These are phyloP conservation scores for Carex scoparia DNA, from an alignment of 176 grass and related monocot genomes.

Conservation along the genomic window DNA sequence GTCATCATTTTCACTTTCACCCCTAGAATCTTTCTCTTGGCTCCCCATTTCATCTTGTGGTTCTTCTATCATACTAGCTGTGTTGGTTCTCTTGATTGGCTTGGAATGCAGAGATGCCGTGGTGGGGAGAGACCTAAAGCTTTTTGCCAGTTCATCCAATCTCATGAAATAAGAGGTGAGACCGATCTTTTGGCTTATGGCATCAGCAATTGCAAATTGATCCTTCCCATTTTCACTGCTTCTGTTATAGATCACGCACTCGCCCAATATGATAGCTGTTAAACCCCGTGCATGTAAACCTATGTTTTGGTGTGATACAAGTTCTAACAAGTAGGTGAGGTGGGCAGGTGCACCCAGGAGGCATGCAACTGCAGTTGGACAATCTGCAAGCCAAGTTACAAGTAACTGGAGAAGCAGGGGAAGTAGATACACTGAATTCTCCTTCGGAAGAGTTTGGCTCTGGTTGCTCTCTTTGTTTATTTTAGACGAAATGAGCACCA, in stretches of 20 bases:
- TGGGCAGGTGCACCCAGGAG: slow-evolving; percentile 65
- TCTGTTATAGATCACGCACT: slow-evolving; percentile 78
- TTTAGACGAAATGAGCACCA: slow-evolving; percentile 62
- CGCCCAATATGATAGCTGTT: slow-evolving; percentile 80
- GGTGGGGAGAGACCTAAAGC: slow-evolving; percentile 33
- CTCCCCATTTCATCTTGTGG: slow-evolving; percentile 49
- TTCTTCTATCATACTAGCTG: slow-evolving; percentile 76
- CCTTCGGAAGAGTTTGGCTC: slow-evolving; percentile 38
- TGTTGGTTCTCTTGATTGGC: slow-evolving; percentile 68
- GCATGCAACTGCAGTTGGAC: slow-evolving; percentile 79
- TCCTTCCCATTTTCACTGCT: slow-evolving; percentile 62
- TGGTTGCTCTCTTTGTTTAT: slow-evolving; percentile 52
- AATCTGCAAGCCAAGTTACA: slow-evolving; percentile 71
- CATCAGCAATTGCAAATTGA: slow-evolving; percentile 75
- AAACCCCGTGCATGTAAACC: slow-evolving; percentile 65
- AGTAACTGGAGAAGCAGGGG: slow-evolving; percentile 79
- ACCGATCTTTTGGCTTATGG: slow-evolving; percentile 85
- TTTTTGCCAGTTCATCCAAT: slow-evolving; percentile 82
- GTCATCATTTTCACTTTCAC: slow-evolving; percentile 35
- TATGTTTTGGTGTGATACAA: slow-evolving; percentile 61
- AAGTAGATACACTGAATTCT: slow-evolving; percentile 36
- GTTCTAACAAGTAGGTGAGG: slow-evolving; percentile 77
- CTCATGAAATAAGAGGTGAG: slow-evolving; percentile 68
- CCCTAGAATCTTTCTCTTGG: slow-evolving; percentile 20
- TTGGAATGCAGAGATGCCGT: slow-evolving; percentile 43